Percentiles rank a stretch among this genome's conserved stretches.
These are phyloP conservation scores for Decorospora gaudefroyi DNA, from an alignment of 2,329 filamentous ascomycete species.

Conservation along the genomic window DNA sequence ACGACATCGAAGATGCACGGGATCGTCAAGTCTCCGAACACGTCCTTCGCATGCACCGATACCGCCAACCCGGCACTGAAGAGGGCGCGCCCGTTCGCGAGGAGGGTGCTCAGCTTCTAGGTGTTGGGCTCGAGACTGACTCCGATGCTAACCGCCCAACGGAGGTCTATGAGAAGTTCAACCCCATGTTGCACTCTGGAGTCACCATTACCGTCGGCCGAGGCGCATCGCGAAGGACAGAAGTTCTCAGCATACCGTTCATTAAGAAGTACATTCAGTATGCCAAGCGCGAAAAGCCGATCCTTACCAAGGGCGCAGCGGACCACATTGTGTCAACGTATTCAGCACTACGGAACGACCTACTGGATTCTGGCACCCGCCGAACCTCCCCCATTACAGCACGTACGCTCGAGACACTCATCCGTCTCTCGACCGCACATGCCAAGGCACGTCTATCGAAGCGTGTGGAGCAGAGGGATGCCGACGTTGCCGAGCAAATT, in stretches of 20 bases:
- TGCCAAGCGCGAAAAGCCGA: constrained; percentile 87
- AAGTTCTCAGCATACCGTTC: constrained; percentile 94
- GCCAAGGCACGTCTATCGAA: constrained; percentile 89
- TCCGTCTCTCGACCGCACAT: constrained; percentile 93
- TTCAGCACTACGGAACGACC: constrained; percentile 90
- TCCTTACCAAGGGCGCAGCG: constrained; percentile 86
- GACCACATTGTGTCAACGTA: constrained; percentile 92
- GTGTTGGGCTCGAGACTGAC: constrained; percentile 80
- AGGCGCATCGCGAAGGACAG: constrained; percentile 74
- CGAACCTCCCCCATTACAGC: constrained; percentile 95
- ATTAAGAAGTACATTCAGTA: constrained; percentile 99
- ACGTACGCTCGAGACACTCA: constrained; percentile 95
- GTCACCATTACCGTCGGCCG: constrained; percentile 77
- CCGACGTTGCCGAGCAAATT: constrained; percentile 83
- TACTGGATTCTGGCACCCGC: constrained; percentile 90
- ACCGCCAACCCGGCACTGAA: constrained; percentile 87
- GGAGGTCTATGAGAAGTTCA: constrained; percentile 94
- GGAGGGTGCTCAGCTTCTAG: constrained; percentile 78
- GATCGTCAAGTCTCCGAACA: constrained; percentile 94
- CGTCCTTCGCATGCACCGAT: constrained; percentile 94
- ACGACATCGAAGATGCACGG: constrained; percentile 93
- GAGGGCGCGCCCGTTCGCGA: constrained; percentile 95
- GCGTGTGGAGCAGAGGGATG: constrained; percentile 87
- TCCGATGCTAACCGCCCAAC: constrained; percentile 76
- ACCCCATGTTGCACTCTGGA: constrained; percentile 92